A percentile compares a stretch with the other conserved stretches of the same genome.
Conservation (phyloP, 176 grass and related monocot genomes). For the Oropetium thomaeum region DNA sequence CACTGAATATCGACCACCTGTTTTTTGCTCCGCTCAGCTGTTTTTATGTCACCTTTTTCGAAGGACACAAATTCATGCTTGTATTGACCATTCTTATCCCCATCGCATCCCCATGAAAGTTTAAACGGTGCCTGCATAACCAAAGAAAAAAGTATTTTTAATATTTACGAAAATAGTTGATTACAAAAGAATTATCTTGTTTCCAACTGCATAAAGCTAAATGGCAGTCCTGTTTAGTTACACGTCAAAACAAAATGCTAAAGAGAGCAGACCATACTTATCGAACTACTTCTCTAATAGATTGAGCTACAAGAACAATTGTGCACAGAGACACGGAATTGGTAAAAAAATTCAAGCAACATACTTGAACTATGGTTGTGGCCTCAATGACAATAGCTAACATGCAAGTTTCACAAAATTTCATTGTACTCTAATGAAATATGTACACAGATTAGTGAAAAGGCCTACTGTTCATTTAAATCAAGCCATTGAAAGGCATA, state of each 20-base stretch:
- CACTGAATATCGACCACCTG: slow-evolving; percentile 45
- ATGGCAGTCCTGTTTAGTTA: not conserved
- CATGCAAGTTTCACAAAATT: not conserved
- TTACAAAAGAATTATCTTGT: not conserved
- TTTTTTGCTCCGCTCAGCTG: slow-evolving; percentile 87
- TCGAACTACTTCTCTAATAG: not conserved
- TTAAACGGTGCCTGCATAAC: slow-evolving; percentile 62
- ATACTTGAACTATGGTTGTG: not conserved
- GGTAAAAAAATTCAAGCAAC: not conserved
- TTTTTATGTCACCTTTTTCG: slow-evolving; percentile 97
- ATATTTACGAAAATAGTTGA: not conserved
- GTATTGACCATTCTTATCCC: slow-evolving; percentile 83
- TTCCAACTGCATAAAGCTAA: slow-evolving; percentile 1
- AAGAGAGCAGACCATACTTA: not conserved
- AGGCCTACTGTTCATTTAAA: not conserved
- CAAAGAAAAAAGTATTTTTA: not conserved
- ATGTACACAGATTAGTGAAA: not conserved
- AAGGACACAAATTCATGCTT: slow-evolving; percentile 99
- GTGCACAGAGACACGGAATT: not conserved
- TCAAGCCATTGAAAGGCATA: not conserved
- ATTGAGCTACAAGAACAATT: not conserved
- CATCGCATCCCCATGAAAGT: slow-evolving; percentile 97
- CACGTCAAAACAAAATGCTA: not conserved
- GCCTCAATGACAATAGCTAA: not conserved
- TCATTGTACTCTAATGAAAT: not conserved